Conservation (phyloP, 1,284 basidiomycete species). For the Vanrija sp. region DNA sequence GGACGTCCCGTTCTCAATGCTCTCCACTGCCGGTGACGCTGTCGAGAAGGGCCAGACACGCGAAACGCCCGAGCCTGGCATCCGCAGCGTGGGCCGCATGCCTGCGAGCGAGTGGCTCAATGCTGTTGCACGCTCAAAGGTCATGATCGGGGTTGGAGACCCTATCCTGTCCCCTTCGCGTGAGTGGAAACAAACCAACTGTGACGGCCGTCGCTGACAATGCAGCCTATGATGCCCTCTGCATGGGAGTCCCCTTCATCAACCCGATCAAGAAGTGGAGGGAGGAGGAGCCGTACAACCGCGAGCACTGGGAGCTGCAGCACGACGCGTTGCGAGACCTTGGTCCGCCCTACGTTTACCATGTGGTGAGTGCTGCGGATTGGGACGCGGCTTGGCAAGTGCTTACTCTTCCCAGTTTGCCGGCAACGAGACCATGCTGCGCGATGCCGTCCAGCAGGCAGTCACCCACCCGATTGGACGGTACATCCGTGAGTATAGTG, state of each 20-base stretch:
- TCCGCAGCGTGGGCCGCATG: constrained; percentile 3
- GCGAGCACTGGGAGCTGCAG: constrained; percentile 45
- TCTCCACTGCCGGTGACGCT: background rate
- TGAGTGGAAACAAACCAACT: background rate
- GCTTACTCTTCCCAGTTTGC: constrained; percentile 20
- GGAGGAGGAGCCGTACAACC: constrained; percentile 35
- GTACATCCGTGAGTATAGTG: constrained; percentile 29
- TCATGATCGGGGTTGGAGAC: constrained; percentile 3
- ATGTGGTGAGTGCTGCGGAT: constrained; percentile 23
- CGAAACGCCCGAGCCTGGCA: background rate
- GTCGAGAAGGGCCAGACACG: background rate
- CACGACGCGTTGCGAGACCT: constrained; percentile 36
- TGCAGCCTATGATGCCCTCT: constrained; percentile 49
- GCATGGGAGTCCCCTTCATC: constrained; percentile 51
- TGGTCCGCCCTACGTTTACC: constrained; percentile 48
- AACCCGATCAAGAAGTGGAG: constrained; percentile 50
- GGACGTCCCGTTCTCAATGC: background rate
- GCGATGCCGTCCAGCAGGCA: constrained; percentile 23
- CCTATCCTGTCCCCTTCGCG: constrained; percentile 1
- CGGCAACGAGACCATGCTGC: constrained; percentile 24
- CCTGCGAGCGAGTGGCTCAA: constrained; percentile 3
- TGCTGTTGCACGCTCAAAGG: constrained; percentile 5
- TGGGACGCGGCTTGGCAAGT: constrained; percentile 7
- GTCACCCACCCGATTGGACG: constrained; percentile 28
- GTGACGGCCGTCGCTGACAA: background rate